These are phyloP conservation scores for Colletotrichum tabaci DNA, from an alignment of 2,329 filamentous ascomycete genomes.

Conservation along the genomic window DNA sequence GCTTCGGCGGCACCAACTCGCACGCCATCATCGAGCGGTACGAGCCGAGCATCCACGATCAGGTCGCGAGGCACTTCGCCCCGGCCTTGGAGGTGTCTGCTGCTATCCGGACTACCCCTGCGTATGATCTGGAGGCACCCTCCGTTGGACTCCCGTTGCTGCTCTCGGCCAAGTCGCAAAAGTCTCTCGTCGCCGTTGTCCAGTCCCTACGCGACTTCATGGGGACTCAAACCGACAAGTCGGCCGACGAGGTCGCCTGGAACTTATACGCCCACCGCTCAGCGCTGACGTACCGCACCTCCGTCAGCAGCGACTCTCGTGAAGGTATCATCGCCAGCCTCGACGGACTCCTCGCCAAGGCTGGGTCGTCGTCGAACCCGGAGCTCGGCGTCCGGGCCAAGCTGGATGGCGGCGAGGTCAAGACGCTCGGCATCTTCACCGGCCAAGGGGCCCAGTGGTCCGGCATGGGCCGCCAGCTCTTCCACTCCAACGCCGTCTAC, in stretches of 20 bases:
- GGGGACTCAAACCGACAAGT: not conserved
- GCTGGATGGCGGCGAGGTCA: slow-evolving; percentile 32
- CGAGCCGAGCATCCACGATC: slow-evolving; percentile 34
- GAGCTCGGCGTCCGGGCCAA: slow-evolving; percentile 39
- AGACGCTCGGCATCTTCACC: slow-evolving; percentile 51
- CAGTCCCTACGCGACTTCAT: slow-evolving; percentile 32
- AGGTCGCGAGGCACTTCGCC: slow-evolving; percentile 32
- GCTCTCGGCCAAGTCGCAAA: slow-evolving; percentile 40
- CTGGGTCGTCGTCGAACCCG: slow-evolving; percentile 22
- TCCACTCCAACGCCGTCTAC: slow-evolving; percentile 34
- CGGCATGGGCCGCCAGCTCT: slow-evolving; percentile 51
- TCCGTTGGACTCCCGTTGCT: slow-evolving; percentile 26
- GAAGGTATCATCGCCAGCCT: slow-evolving; percentile 22
- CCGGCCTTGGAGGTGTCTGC: slow-evolving; percentile 6
- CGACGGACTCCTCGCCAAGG: slow-evolving; percentile 33
- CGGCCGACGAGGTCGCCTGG: slow-evolving; percentile 34
- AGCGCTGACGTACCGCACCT: slow-evolving; percentile 32
- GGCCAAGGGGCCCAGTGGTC: slow-evolving; percentile 54
- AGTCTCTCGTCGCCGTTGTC: slow-evolving; percentile 33
- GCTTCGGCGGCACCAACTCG: slow-evolving; percentile 45
- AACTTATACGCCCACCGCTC: slow-evolving; percentile 33
- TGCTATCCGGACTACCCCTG: not conserved
- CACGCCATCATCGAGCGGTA: slow-evolving; percentile 45
- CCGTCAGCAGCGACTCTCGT: slow-evolving; percentile 25
- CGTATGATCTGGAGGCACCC: not conserved